These are phyloP conservation scores for Fusarium cyanostomum DNA, from an alignment of 2,329 filamentous ascomycete genomes.

Conservation along the genomic window DNA sequence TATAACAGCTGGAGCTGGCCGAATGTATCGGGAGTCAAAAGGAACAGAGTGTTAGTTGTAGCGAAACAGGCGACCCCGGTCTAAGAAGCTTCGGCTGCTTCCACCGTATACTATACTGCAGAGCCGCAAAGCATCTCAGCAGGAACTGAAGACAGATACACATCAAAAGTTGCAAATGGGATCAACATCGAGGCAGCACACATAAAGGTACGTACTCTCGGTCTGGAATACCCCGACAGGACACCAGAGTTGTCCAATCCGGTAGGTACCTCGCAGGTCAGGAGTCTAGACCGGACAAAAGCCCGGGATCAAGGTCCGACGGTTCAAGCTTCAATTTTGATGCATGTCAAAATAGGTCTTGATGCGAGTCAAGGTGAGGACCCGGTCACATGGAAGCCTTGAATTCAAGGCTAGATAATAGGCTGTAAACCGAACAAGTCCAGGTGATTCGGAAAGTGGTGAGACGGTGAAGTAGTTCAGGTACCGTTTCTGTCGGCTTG, in stretches of 20 bases:
- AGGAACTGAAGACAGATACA: slow-evolving; percentile 7
- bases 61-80: not conserved
- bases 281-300: slow-evolving; percentile 11
- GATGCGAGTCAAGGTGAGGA: not conserved
- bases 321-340: slow-evolving; percentile 1
- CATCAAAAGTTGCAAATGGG: not conserved
- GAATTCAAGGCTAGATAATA: not conserved
- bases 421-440: not conserved
- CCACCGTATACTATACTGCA: not conserved
- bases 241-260: slow-evolving; percentile 3
- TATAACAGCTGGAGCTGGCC: too few relatives aligned
- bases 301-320: slow-evolving; percentile 13
- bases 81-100: not conserved
- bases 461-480: slow-evolving; percentile 7
- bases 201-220: slow-evolving; percentile 12
- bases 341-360: not conserved
- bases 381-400: not conserved
- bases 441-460: slow-evolving; percentile 1
- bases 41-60: too few relatives aligned
- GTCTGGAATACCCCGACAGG: slow-evolving; percentile 25
- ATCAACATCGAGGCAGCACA: not conserved
- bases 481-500: slow-evolving; percentile 20
- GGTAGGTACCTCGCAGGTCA: slow-evolving; percentile 12
- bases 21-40: too few relatives aligned
- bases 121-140: too few relatives aligned